Base-by-base conservation (phyloP, 106 monocot species). In the Acorus gramineus region DNA sequence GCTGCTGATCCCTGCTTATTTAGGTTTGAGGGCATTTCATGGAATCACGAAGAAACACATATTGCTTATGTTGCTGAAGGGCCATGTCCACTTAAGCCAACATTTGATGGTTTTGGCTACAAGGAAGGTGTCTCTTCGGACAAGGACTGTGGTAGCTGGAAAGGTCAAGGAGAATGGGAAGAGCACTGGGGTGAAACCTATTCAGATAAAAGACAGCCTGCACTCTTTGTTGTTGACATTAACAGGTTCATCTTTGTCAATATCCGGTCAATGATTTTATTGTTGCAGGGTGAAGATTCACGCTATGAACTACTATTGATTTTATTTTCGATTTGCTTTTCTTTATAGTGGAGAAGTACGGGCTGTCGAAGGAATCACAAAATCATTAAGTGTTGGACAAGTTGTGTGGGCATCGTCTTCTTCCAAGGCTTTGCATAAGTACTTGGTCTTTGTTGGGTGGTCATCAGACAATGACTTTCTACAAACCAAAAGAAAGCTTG, bases 11-110 rank as follows among this genome's bases (percentile, higher is more conserved):
- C 52, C 9, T 52, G 47, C 7, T 74, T 9, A 61, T 67, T 14
- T 69, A 98, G 96, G 96, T 98, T 98, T 88, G 96, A 88, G 70
- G 91, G 96, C 57, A 88, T 98, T 61, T 88, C 96, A 52, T 98
- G 96, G 96, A 87, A 92, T 47, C 64, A 79, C 42, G 73, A 91
- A 54, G 91, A 98, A 66, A 83, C 52, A 69, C 59, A 70, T 4
- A 85, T 98, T 69, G 91, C 96, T 2, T 98, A 98, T 75, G 81
- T 98, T 61, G 96, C 96, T 47, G 96, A 98, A 75, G 92, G 88
- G 71, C 77, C 87, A 69, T 56, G 68, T 77, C 78, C 53, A 53
- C 7, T 55, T 43, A 91, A 70, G 44, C 96, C 88, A 42, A 69
- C 75, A 51, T 98, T 98, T 73, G 64, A 74, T 78, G 73, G 81